phyloP scores from a whole-genome alignment of 345 rosid species.

The Brassica rapa region DNA sequence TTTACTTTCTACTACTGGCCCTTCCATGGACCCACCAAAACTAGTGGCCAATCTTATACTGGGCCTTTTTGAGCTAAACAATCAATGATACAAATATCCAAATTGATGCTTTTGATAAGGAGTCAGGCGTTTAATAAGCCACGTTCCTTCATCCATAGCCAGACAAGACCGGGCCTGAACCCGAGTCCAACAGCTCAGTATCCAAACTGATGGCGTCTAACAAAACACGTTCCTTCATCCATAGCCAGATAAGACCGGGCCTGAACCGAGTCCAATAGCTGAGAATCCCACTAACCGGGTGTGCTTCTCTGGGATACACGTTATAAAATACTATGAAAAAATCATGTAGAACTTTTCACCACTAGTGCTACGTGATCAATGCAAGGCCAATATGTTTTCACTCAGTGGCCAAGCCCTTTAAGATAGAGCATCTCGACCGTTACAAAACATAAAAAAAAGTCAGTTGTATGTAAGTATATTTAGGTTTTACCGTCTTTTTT shows the following conservation, averaged over 20 bases:
- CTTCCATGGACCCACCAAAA: neutral
- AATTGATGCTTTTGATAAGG: neutral
- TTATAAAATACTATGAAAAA: neutral
- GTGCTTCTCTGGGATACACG: neutral
- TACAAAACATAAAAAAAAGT: neutral
- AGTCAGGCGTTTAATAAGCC: neutral
- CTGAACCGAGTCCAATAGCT: neutral
- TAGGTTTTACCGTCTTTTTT: neutral
- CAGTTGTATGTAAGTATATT: neutral
- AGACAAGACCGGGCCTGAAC: neutral
- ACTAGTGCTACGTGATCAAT: neutral
- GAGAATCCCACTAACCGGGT: neutral
- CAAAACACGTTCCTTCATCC: neutral
- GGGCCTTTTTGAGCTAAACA: neutral
- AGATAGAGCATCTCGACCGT: neutral
- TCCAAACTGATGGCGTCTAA: neutral
- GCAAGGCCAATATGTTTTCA: neutral
- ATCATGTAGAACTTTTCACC: neutral
- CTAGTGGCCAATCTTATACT: neutral
- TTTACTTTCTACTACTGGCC: neutral
- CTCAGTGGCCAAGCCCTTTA: neutral
- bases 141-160: conserved; percentile 3
- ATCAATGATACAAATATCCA: neutral
- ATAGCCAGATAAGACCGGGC: neutral
- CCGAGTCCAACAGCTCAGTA: neutral